Base-by-base conservation (phyloP, 495 filamentous ascomycete genomes). In the Xylaria castorea region DNA sequence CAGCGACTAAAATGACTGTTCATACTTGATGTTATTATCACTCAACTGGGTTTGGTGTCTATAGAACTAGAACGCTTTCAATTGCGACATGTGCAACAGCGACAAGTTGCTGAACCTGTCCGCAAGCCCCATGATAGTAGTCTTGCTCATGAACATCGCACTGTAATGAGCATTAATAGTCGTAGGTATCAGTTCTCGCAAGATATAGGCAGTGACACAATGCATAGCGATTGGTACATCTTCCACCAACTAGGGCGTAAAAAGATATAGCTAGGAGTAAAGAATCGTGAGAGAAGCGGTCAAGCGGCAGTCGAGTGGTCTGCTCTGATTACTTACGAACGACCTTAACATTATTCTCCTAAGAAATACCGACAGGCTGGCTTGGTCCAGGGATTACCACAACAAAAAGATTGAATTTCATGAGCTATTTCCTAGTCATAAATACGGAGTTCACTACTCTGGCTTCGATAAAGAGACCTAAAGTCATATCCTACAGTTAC, bases 351-450 rank as follows among this genome's bases (percentile, higher is more conserved):
- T 97, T 93, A 80, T 97, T 94, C 2, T 93, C 92, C 73, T 98
- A 94, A 9, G 93, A 94, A 42, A 93, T 92, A 77, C 98, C 96
- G 9, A 99, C 94, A 0, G 93, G 94, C 75, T 97, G 92, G n/a
- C 94, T 94, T 18, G 98, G 12, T 5, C 42, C 5, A 87, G 18
- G 98, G 88, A 77, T 94, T 11, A 94, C 93, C 87, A 98, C 91
- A 74, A 51, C n/a, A n/a, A 25, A 7, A 7, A 6, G 7, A 51
- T 51, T 16, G 25, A 55, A 30, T 22, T 14, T 14, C 7, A 55
- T 22, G 9, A 55, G 22, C 51, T 27, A 30, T 55, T 55, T 55
- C 12, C 25, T 9, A 30, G n/a, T 51, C 2, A 25, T 25, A 3
- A n/a, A 51, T 25, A 51, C 3, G 1, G 12, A 51, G n/a, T 51